phyloP scores from a whole-genome alignment of 352 stramenopile genomes.

The Phytopythium litorale region DNA sequence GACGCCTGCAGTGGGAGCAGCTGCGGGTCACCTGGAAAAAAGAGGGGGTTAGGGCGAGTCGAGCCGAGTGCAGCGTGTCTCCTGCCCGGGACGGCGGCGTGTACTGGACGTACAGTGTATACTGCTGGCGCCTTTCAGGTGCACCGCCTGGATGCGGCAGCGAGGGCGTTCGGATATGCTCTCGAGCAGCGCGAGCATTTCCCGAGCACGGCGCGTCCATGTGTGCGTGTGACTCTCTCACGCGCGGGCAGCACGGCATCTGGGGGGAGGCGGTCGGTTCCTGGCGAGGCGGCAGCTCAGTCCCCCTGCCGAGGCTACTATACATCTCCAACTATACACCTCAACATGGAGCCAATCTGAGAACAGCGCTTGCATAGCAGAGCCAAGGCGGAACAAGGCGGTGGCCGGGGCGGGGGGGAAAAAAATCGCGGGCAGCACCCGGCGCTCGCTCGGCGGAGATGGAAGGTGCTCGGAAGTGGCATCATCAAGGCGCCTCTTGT shows the following conservation, averaged over 20 bases:
- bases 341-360: conserved; percentile 1
- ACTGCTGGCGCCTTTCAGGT: no score
- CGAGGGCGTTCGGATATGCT: no score
- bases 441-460: not conserved
- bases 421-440: conserved; percentile 2
- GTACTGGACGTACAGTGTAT: no score
- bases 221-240: not conserved
- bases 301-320: not conserved
- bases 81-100: no score
- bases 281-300: not conserved
- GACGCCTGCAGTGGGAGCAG: no score
- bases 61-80: no score
- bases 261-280: not conserved
- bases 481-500: not conserved
- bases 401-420: not conserved
- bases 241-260: no score
- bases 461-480: not conserved
- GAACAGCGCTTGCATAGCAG: not conserved
- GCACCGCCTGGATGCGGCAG: no score
- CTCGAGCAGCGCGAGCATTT: no score
- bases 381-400: not conserved
- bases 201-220: no score
- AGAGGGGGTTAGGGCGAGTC: no score
- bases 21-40: no score
- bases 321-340: not conserved